Evolutionary conservation across 75 land plant species (phyloP).

Genomic region (Sequoia sempervirens): DNA sequence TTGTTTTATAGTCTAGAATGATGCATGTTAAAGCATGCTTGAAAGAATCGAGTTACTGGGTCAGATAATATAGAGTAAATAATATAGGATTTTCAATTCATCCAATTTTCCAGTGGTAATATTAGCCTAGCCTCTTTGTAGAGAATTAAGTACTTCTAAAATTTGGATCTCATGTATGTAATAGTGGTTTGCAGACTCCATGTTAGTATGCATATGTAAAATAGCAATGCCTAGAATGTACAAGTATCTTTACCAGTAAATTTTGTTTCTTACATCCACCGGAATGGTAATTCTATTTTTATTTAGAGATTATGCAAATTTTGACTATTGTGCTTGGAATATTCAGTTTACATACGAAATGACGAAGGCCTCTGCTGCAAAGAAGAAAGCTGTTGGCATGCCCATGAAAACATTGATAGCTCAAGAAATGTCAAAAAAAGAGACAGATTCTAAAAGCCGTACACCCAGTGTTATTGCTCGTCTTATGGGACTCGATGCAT

Average conservation of each 20-base stretch:
- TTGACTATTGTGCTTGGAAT: not conserved
- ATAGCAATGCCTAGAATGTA: not conserved
- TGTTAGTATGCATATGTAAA: not conserved
- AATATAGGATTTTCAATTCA: not conserved
- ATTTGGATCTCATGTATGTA: not conserved
- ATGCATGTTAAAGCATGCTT: not conserved
- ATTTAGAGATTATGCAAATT: not conserved
- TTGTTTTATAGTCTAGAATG: not conserved
- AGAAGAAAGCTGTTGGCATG: constrained; percentile 36
- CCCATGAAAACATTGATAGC: constrained; percentile 70
- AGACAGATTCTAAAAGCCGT: constrained; percentile 31
- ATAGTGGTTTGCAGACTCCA: not conserved
- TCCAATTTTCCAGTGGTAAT: not conserved
- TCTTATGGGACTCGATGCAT: constrained; percentile 77
- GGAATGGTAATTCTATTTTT: not conserved
- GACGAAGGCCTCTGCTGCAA: constrained; percentile 19
- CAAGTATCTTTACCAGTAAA: not conserved
- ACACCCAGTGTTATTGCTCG: constrained; percentile 70
- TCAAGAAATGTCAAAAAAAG: constrained; percentile 60
- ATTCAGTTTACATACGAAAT: constrained; percentile 26
- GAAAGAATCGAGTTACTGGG: not conserved
- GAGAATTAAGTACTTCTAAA: not conserved
- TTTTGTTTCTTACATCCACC: not conserved
- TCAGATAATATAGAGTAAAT: too few relatives aligned
- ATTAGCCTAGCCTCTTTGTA: not conserved